phyloP scores from a whole-genome alignment of 805 yeast species.

The Ogataea salicorniae region DNA sequence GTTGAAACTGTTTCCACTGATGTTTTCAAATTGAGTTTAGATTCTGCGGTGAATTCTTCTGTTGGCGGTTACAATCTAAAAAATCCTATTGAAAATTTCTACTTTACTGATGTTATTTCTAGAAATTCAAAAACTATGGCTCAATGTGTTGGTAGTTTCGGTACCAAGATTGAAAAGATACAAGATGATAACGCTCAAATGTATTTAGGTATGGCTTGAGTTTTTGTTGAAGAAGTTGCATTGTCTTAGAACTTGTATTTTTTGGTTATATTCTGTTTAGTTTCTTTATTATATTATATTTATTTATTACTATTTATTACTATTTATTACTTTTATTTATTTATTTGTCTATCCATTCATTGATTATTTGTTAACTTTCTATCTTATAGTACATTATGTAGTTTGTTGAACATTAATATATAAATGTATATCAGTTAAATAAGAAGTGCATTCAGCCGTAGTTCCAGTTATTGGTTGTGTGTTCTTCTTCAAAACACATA shows the following conservation, averaged over 20 bases:
- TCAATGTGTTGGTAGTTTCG: constrained; percentile 69
- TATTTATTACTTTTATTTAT: no score
- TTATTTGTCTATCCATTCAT: no score
- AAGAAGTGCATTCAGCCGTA: no score
- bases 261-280: background rate
- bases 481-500: constrained; percentile 7
- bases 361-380: no score
- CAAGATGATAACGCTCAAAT: constrained; percentile 40
- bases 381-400: no score
- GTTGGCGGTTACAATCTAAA: constrained; percentile 43
- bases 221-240: background rate
- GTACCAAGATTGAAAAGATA: constrained; percentile 58
- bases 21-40: constrained; percentile 53
- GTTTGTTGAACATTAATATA: no score
- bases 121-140: constrained; percentile 91
- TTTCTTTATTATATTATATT: background rate
- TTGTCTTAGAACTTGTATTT: background rate
- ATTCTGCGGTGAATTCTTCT: constrained; percentile 32
- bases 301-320: background rate
- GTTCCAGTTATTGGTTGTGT: no score
- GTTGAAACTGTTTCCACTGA: constrained; percentile 63
- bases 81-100: constrained; percentile 76
- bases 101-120: constrained; percentile 83
- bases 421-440: no score
- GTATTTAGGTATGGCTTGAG: constrained; percentile 28